Base-by-base conservation (phyloP, 805 yeast genomes). In the Saturnispora zaruensis region DNA sequence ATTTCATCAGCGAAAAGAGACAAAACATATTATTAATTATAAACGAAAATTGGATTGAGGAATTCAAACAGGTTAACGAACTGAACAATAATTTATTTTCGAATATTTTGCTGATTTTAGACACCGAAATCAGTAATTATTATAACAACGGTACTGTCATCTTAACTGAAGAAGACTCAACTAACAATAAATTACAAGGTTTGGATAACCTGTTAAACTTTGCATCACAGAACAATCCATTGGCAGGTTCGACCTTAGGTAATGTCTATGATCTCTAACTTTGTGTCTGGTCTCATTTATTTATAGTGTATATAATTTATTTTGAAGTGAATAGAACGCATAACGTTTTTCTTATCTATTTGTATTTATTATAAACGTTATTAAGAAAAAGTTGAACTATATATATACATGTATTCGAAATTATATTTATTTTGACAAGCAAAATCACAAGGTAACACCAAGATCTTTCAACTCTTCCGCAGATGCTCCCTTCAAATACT, bases 401-500 rank as follows among this genome's bases (percentile, higher is more conserved):
- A 13, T 38, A 38, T 38, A 20, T 38, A 38, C 42, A 38, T n/a
- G 28, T 21, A 11, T 9, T 20, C 7, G 6, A 9, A 23, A 5
- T 9, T 23, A 8, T 9, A 11, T 41, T 18, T 18, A 18, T 18
- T 16, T 36, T 18, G 13, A 36, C 16, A 6, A 11, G 21, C 9
- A 5, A 16, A 21, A 14, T 55, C 51, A 59, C 37, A 61, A 32
- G 24, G 49, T 37, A 36, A 63, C 53, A 32, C 68, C 66, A 49
- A 63, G 53, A 32, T 52, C 44, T 20, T 44, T 32, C 44, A 66
- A 57, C 49, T 64, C 66, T 13, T 57, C 63, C n/a, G 24, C 25
- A 6, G 67, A 52, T 3, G 65, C 51, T 20, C 50, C 51, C 23
- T 61, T 60, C 13, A 67, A 50, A 63, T 75, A 82, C 66, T 84